These are phyloP conservation scores for Fraxinus americana DNA, from an alignment of 257 asterid species.

Conservation along the genomic window DNA sequence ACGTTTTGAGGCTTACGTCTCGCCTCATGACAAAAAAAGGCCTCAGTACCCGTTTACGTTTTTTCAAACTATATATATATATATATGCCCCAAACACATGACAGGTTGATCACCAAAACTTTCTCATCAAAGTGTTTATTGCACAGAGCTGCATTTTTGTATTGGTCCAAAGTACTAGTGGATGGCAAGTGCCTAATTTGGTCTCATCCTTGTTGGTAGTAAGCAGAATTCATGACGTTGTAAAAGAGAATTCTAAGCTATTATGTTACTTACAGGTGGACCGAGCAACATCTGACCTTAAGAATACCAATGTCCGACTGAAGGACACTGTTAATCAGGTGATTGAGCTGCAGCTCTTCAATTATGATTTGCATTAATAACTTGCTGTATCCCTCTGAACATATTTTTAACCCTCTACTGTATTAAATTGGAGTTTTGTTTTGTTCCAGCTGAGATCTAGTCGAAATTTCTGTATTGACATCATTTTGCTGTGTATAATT, in stretches of 20 bases:
- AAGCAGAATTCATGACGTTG: too few relatives aligned
- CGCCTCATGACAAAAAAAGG: too few relatives aligned
- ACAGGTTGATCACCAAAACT: neutral
- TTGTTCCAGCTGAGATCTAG: conserved; percentile 88
- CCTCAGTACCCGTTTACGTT: too few relatives aligned
- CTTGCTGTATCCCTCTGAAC: neutral
- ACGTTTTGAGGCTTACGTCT: too few relatives aligned
- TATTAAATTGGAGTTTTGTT: neutral
- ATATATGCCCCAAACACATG: too few relatives aligned
- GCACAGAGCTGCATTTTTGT: neutral
- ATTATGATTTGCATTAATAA: neutral
- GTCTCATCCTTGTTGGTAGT: neutral
- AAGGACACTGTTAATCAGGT: conserved; percentile 61
- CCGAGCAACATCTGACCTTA: conserved; percentile 53
- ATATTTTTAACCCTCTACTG: neutral
- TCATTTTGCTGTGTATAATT: conserved; percentile 79
- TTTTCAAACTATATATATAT: too few relatives aligned
- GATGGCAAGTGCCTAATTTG: neutral
- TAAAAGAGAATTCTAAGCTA: neutral
- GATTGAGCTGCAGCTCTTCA: conserved; percentile 14
- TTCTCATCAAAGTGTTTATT: neutral
- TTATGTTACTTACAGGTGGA: conserved; percentile 41
- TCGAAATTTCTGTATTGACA: conserved; percentile 93
- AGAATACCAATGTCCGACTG: conserved; percentile 57
- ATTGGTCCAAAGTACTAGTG: too few relatives aligned